phyloP scores from a whole-genome alignment of 2,329 filamentous ascomycete species.

The Pseudogymnoascus sp. region DNA sequence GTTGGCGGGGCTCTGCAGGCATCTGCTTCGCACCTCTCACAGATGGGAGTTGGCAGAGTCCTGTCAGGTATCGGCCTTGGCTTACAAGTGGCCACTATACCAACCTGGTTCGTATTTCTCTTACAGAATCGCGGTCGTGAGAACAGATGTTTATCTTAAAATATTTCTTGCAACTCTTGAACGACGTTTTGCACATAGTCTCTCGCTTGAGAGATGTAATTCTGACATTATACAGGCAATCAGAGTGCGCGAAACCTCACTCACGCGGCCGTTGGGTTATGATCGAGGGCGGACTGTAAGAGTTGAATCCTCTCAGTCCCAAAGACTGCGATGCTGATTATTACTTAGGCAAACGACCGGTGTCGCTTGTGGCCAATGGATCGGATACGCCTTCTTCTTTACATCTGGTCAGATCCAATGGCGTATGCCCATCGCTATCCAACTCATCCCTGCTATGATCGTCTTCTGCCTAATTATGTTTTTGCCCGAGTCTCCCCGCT shows the following conservation, averaged over 20 bases:
- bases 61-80: slow-evolving; percentile 41
- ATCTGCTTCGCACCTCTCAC: slow-evolving; percentile 40
- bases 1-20: background rate
- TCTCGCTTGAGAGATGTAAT: too few species aligned
- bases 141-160: too few species aligned
- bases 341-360: slow-evolving; percentile 28
- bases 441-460: slow-evolving; percentile 40
- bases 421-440: slow-evolving; percentile 51
- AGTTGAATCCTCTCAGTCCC: slow-evolving; percentile 24
- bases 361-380: slow-evolving; percentile 33
- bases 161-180: too few species aligned
- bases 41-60: slow-evolving; percentile 38
- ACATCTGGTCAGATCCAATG: slow-evolving; percentile 38
- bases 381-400: slow-evolving; percentile 48
- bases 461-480: slow-evolving; percentile 42
- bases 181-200: too few species aligned
- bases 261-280: slow-evolving; percentile 49
- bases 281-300: slow-evolving; percentile 50
- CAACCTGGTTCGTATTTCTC: slow-evolving; percentile 37
- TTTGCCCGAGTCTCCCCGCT: slow-evolving; percentile 48
- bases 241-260: slow-evolving; percentile 46
- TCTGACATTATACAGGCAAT: slow-evolving; percentile 30
- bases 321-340: slow-evolving; percentile 22
- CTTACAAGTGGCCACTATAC: slow-evolving; percentile 36
- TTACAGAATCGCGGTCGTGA: too few species aligned